Conservation (phyloP, 441 rosid genomes). For the Viola pubescens region DNA sequence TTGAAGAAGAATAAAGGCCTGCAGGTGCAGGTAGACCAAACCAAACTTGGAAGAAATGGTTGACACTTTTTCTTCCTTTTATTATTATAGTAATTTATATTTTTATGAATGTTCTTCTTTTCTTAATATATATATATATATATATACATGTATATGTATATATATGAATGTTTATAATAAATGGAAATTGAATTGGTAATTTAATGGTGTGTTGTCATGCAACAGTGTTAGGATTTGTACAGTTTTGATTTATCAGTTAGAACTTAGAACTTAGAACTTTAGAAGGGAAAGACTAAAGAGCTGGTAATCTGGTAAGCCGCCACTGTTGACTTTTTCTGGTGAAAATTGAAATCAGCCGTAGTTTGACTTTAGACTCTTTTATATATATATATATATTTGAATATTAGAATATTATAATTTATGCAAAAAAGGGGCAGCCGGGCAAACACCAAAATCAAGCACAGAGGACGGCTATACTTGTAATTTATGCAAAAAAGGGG, state of each 20-base stretch:
- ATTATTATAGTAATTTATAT: too few species aligned
- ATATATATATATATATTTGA: too few species aligned
- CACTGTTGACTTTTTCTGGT: constrained; percentile 19
- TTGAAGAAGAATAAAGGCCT: constrained; percentile 18
- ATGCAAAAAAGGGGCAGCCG: too few species aligned
- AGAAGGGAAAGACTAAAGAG: constrained; percentile 4
- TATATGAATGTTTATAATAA: too few species aligned
- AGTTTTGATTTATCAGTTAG: neutral
- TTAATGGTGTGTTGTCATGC: neutral
- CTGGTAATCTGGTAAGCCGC: constrained; percentile 20
- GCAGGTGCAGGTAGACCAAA: constrained; percentile 22
- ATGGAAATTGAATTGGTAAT: neutral
- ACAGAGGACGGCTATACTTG: too few species aligned
- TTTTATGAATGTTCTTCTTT: neutral
- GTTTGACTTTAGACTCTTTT: constrained; percentile 4
- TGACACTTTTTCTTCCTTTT: neutral
- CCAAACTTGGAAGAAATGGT: constrained; percentile 26
- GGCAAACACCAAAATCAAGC: too few species aligned
- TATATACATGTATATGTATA: neutral
- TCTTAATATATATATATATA: neutral
- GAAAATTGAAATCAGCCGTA: neutral
- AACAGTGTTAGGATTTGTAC: neutral
- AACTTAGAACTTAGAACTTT: neutral
- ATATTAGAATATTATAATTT: too few species aligned
- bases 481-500: too few species aligned